Base-by-base conservation (phyloP, 1,139 yeast species). In the Scheffersomyces titani region DNA sequence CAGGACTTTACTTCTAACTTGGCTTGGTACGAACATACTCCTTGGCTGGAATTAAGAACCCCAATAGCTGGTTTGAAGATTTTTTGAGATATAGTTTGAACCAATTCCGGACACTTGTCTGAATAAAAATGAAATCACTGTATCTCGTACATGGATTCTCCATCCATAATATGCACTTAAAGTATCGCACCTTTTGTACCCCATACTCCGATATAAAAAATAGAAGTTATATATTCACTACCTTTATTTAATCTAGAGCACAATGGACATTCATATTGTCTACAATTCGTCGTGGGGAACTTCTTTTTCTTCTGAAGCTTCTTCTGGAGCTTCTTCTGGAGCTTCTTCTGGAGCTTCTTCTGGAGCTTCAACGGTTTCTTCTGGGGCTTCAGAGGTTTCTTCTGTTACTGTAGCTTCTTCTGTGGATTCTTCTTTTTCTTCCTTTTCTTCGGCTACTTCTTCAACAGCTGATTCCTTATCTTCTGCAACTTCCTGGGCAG, bases 341-440 rank as follows among this genome's bases (percentile, higher is more conserved):
- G 20, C 46, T 44, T 18, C 19, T 19, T 44, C 46, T 6, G 88
- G 81, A 54, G 78, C 22, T 19, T 46, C 49, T n/a, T 46, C 49
- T 20, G 49, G 24, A 13, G 20, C 46, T 44, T 18, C 19, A 18
- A n/a, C 46, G 6, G 19, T 16, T 13, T 13, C 49, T 46, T 46
- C 49, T 9, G 50, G 47, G 16, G 62, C 62, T n/a, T 81, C 78
- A 24, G 74, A 78, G 61, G 84, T 80, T 53, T 71, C 83, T 54
- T 86, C 83, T 63, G 87, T 75, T 66, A 85, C 87, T 54, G 88
- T 81, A 54, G 78, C 22, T 19, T 46, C 49, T n/a, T 46, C 49
- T 20, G 49, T n/a, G 6, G 20, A 6, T 13, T 13, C 49, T 46
- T 46, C 49, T 16, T 30, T 16, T 13, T 13, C 49, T 46, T 46